phyloP scores from a whole-genome alignment of 2,329 filamentous ascomycete genomes.

The Diaporthe capsici region DNA sequence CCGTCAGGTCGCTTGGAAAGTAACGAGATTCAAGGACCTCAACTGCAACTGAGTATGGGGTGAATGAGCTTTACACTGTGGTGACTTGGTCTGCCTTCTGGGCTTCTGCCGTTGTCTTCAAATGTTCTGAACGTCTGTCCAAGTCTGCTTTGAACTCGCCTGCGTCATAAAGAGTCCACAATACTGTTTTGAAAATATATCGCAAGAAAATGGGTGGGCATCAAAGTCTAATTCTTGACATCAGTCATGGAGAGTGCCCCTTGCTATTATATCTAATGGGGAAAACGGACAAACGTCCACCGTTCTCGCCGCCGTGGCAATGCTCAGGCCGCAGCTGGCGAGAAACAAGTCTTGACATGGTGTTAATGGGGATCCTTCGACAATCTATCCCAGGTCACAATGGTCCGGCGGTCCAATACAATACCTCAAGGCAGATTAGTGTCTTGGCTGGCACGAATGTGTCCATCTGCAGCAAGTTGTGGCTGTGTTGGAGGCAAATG shows the following conservation, averaged over 20 bases:
- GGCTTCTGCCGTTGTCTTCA: background rate
- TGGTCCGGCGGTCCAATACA: background rate
- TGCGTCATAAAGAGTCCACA: background rate
- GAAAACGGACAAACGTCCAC: background rate
- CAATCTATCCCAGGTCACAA: background rate
- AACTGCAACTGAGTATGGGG: no score
- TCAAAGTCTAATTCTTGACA: no score
- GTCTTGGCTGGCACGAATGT: conserved; percentile 6
- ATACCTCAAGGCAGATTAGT: background rate
- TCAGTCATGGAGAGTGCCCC: background rate
- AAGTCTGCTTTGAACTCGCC: background rate
- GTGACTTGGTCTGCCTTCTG: background rate
- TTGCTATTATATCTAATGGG: background rate
- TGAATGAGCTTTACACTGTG: background rate
- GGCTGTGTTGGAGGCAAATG: background rate
- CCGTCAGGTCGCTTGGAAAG: background rate
- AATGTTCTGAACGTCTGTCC: background rate
- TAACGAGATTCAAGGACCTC: background rate
- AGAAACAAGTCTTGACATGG: no score
- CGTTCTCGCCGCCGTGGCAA: conserved; percentile 1
- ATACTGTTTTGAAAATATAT: background rate
- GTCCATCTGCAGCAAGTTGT: background rate
- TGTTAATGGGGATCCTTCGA: background rate
- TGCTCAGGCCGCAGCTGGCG: background rate
- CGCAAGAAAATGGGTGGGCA: background rate